phyloP scores from a whole-genome alignment of 345 rosid genomes.

The Hevea brasiliensis region DNA sequence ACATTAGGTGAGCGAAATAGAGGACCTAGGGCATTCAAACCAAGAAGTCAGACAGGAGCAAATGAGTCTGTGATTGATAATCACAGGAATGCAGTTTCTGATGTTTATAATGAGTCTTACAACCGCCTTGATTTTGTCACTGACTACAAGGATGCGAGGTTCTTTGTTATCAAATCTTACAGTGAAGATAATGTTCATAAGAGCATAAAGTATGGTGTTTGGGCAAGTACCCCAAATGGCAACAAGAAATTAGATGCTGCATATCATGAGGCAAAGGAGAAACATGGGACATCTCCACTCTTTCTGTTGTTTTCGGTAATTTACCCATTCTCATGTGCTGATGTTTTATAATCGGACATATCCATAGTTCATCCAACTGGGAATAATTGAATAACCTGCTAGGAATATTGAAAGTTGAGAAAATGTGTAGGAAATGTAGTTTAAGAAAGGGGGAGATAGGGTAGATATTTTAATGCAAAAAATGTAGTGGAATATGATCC shows the following conservation, averaged over 20 bases:
- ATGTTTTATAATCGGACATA: conserved; percentile 11
- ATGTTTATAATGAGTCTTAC: conserved; percentile 31
- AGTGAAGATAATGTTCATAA: conserved; percentile 91
- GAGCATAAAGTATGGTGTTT: conserved; percentile 82
- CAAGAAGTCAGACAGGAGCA: conserved; percentile 30
- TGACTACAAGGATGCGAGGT: conserved; percentile 61
- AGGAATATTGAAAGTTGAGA: neutral
- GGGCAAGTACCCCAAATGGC: conserved; percentile 88
- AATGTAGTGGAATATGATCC: neutral
- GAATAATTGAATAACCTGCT: neutral
- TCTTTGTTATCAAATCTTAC: conserved; percentile 82
- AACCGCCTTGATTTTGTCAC: conserved; percentile 45
- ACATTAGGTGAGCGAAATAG: conserved; percentile 54
- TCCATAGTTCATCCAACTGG: neutral
- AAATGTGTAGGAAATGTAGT: neutral
- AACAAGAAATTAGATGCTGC: conserved; percentile 87
- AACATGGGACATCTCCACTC: conserved; percentile 50
- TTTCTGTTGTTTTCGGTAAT: conserved; percentile 82
- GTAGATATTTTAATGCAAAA: neutral
- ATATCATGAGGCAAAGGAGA: conserved; percentile 65
- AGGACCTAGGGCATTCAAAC: conserved; percentile 60
- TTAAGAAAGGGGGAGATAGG: too few species aligned
- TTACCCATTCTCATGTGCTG: conserved; percentile 9
- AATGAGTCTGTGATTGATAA: conserved; percentile 25
- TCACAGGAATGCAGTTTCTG: conserved; percentile 28